These are phyloP conservation scores for Microbotryum silenes-acaulis DNA, from an alignment of 1,284 basidiomycete species.

Conservation along the genomic window DNA sequence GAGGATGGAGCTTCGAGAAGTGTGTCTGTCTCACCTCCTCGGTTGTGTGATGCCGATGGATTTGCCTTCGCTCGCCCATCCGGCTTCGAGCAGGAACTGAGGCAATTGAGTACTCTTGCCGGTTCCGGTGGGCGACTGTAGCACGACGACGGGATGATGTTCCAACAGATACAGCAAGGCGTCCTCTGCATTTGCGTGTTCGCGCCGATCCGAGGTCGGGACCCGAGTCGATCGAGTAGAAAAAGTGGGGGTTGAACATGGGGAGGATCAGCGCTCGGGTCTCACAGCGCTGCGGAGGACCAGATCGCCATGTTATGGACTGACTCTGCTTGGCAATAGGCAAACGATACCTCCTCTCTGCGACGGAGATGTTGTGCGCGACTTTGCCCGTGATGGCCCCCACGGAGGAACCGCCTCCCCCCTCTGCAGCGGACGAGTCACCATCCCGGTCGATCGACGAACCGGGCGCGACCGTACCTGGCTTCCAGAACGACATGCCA, in stretches of 20 bases:
- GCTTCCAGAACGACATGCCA: conserved; percentile 47
- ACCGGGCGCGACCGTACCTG: conserved; percentile 72
- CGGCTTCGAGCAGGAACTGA: conserved; percentile 83
- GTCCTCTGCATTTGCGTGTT: conserved; percentile 49
- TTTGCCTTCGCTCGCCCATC: conserved; percentile 38
- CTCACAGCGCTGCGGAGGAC: neutral
- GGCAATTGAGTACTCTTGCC: conserved; percentile 85
- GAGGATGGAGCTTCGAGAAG: neutral
- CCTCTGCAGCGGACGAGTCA: conserved; percentile 53
- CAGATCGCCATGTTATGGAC: conserved; percentile 34
- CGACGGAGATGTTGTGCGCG: conserved; percentile 51
- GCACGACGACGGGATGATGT: conserved; percentile 70
- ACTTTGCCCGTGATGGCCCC: conserved; percentile 58
- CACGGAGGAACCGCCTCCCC: conserved; percentile 44
- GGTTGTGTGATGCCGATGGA: conserved; percentile 41
- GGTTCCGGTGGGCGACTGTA: conserved; percentile 92
- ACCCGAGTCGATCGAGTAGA: neutral
- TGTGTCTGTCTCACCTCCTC: conserved; percentile 9
- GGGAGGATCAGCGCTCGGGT: neutral
- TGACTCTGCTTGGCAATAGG: conserved; percentile 81
- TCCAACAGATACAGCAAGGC: conserved; percentile 77
- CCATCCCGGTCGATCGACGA: conserved; percentile 61
- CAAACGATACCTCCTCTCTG: conserved; percentile 65
- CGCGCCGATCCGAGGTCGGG: neutral
- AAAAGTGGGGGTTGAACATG: too few species aligned